phyloP scores from a whole-genome alignment of 805 yeast species.

The Ogataea paraovalis region DNA sequence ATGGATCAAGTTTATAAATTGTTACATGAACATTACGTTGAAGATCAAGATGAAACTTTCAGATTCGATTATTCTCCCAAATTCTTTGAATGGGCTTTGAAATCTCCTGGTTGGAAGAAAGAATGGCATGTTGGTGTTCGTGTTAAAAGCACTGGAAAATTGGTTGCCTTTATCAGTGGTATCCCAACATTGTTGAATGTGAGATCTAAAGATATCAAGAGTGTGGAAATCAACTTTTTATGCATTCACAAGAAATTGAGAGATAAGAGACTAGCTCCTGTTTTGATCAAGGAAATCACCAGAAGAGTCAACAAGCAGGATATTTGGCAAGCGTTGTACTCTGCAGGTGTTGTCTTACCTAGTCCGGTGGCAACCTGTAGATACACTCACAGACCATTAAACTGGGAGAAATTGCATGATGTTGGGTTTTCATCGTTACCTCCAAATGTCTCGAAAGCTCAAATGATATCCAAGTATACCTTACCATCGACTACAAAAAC shows the following conservation, averaged over 20 bases:
- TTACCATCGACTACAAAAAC: conserved; percentile 49
- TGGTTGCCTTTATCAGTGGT: conserved; percentile 91
- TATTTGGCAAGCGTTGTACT: conserved; percentile 94
- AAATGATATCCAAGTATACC: conserved; percentile 60
- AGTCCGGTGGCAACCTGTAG: conserved; percentile 88
- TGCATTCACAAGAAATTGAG: conserved; percentile 93
- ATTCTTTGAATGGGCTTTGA: conserved; percentile 88
- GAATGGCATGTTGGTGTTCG: conserved; percentile 96
- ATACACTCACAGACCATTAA: conserved; percentile 89
- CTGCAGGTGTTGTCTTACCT: conserved; percentile 89
- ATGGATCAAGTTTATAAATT: conserved; percentile 75
- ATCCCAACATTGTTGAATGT: conserved; percentile 72
- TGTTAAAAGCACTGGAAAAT: conserved; percentile 66
- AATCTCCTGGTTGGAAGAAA: conserved; percentile 85
- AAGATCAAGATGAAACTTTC: conserved; percentile 88
- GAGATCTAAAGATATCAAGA: conserved; percentile 42
- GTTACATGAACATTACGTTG: conserved; percentile 87
- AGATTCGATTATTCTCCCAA: conserved; percentile 83
- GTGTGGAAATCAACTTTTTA: conserved; percentile 89
- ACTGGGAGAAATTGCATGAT: conserved; percentile 85
- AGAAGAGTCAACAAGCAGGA: conserved; percentile 80
- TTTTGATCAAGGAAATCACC: conserved; percentile 89
- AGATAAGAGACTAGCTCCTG: conserved; percentile 91
- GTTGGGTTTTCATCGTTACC: conserved; percentile 89
- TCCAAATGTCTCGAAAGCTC: conserved; percentile 56